Conservation (phyloP, 2,329 filamentous ascomycete genomes). For the Diaporthe sp. region DNA sequence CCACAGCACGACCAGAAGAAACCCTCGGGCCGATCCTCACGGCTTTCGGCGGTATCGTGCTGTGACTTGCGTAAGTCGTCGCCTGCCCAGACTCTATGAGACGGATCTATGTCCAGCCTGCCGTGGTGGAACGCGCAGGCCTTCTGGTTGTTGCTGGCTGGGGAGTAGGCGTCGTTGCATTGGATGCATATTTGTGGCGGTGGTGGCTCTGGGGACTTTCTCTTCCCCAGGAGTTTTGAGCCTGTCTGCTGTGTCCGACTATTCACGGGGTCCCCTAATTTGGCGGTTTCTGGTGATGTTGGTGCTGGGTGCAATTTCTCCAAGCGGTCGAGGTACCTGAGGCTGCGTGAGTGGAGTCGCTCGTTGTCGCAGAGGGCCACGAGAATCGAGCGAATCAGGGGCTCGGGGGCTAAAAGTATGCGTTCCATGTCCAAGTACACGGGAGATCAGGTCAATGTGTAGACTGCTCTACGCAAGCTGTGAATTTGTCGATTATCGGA, state of each 20-base stretch:
- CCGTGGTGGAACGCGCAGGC: conserved; percentile 35
- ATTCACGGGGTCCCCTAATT: neutral
- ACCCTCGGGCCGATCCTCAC: conserved; percentile 25
- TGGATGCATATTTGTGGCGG: conserved; percentile 35
- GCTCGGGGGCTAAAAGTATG: conserved; percentile 32
- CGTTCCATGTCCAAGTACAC: conserved; percentile 29
- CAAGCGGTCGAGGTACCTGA: conserved; percentile 34
- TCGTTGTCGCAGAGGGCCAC: conserved; percentile 37
- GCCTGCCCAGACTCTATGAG: conserved; percentile 11
- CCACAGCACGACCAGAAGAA: conserved; percentile 36
- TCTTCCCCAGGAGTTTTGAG: conserved; percentile 16
- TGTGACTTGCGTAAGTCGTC: neutral
- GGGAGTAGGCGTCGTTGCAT: conserved; percentile 31
- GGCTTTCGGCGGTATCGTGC: conserved; percentile 10
- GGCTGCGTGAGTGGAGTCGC: conserved; percentile 24
- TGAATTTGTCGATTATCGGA: neutral
- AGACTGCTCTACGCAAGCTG: neutral
- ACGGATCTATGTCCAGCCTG: neutral
- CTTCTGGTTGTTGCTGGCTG: conserved; percentile 18
- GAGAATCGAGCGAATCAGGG: conserved; percentile 33
- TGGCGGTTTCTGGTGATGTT: neutral
- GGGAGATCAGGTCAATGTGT: neutral
- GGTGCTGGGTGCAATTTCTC: conserved; percentile 17
- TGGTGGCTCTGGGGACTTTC: conserved; percentile 10
- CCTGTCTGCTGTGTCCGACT: neutral